phyloP scores from a whole-genome alignment of 306 rosid genomes.

The Lathyrus sativus region DNA sequence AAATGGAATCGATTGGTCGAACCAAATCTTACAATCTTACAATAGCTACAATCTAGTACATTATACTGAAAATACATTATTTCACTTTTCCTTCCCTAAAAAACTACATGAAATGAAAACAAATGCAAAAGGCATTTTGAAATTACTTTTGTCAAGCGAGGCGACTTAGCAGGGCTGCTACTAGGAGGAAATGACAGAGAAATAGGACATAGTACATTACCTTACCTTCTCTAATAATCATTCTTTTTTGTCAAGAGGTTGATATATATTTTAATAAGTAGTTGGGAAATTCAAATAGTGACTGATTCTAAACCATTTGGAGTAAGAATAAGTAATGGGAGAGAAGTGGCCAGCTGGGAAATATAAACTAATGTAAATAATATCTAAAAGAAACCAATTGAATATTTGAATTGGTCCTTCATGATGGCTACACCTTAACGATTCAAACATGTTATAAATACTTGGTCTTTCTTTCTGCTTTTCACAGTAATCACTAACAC shows the following conservation, averaged over 20 bases:
- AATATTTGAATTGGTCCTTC: conserved; percentile 53
- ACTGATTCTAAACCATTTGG: conserved; percentile 29
- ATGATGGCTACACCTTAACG: conserved; percentile 64
- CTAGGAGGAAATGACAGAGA: conserved; percentile 24
- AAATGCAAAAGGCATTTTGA: conserved; percentile 35
- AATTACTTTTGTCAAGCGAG: conserved; percentile 49
- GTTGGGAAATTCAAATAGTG: conserved; percentile 40
- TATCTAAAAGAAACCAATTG: conserved; percentile 30
- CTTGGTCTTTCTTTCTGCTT: conserved; percentile 37
- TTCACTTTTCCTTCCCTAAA: conserved; percentile 15
- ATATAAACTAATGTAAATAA: conserved; percentile 34
- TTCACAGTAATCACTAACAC: conserved; percentile 40
- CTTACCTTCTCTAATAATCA: not conserved
- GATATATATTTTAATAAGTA: conserved; percentile 36
- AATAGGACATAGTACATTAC: conserved; percentile 7
- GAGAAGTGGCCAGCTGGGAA: conserved; percentile 54
- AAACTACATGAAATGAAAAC: not conserved
- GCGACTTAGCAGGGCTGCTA: conserved; percentile 37
- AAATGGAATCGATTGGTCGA: conserved; percentile 23
- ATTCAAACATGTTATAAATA: conserved; percentile 57
- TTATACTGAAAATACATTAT: conserved; percentile 16
- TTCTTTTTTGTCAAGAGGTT: conserved; percentile 22
- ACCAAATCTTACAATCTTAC: conserved; percentile 18
- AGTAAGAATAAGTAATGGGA: conserved; percentile 30
- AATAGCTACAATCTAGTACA: not conserved